A percentile compares a stretch with the other conserved stretches of the same genome.
phyloP scores from a whole-genome alignment of 331 rosid genomes.

The Spiraea crenata region DNA sequence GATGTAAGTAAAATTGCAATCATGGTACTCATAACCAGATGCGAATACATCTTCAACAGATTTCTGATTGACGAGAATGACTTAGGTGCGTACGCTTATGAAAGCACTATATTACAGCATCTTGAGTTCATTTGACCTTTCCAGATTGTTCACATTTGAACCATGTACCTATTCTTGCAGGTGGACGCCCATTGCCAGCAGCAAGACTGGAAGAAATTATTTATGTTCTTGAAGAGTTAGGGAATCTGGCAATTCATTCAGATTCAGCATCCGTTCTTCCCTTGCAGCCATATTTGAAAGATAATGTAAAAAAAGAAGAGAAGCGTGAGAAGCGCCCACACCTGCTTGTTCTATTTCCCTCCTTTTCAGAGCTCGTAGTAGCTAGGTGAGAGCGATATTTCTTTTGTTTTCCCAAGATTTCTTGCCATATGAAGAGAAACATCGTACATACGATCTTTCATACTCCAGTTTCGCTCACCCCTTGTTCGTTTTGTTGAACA shows the following conservation, averaged over 20 bases:
- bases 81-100: constrained; percentile 49
- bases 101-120: not conserved
- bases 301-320: constrained; percentile 43
- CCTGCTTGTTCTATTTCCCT: constrained; percentile 75
- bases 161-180: constrained; percentile 39
- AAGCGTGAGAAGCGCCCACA: constrained; percentile 53
- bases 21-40: constrained; percentile 62
- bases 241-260: constrained; percentile 56
- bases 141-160: constrained; percentile 9
- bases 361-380: constrained; percentile 75
- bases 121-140: constrained; percentile 27
- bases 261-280: constrained; percentile 69
- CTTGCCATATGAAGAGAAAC: not conserved
- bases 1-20: constrained; percentile 87
- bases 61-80: constrained; percentile 70
- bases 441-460: not conserved
- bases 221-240: constrained; percentile 75
- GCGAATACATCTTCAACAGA: constrained; percentile 75
- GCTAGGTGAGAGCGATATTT: constrained; percentile 56
- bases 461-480: not conserved
- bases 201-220: constrained; percentile 82
- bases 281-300: constrained; percentile 49
- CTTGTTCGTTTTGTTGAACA: constrained; percentile 37
- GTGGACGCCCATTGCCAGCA: constrained; percentile 69
- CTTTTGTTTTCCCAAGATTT: not conserved